phyloP scores from a whole-genome alignment of 345 rosid genomes.

The Acer negundo region DNA sequence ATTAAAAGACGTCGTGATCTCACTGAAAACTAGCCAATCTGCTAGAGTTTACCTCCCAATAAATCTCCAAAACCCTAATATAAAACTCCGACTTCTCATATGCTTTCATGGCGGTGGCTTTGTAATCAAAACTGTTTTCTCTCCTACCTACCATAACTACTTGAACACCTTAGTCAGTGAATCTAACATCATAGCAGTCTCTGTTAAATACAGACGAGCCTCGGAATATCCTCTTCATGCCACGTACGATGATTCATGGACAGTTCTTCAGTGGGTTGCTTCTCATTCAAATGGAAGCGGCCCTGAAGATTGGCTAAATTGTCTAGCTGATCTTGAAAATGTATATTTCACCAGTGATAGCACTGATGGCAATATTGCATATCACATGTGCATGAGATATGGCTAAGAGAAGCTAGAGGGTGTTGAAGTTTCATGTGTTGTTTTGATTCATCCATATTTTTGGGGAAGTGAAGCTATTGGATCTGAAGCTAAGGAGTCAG shows the following conservation, averaged over 20 bases:
- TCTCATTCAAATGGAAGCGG: constrained; percentile 32
- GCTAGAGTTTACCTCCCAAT: constrained; percentile 45
- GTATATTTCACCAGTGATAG: constrained; percentile 44
- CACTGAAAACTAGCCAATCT: constrained; percentile 15
- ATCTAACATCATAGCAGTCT: constrained; percentile 29
- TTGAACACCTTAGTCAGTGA: constrained; percentile 26
- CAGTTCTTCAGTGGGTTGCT: constrained; percentile 34
- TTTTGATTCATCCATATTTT: constrained; percentile 30
- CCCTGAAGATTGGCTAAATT: constrained; percentile 38
- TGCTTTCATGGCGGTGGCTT: constrained; percentile 45
- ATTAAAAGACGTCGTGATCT: constrained; percentile 48
- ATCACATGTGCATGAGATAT: constrained; percentile 30
- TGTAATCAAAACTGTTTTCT: constrained; percentile 23
- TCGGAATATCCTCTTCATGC: constrained; percentile 41
- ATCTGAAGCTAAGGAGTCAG: not conserved
- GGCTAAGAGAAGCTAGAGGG: constrained; percentile 18
- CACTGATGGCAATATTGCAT: constrained; percentile 42
- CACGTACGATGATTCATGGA: constrained; percentile 39
- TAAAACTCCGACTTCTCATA: constrained; percentile 45
- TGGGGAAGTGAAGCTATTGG: constrained; percentile 30
- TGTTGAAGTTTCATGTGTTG: constrained; percentile 13
- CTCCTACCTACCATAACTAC: constrained; percentile 34
- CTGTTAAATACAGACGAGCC: constrained; percentile 32
- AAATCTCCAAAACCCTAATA: not conserved
- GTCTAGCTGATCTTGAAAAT: constrained; percentile 21